A percentile compares a stretch with the other conserved stretches of the same genome.
These are phyloP conservation scores for Rhypophila decipiens DNA, from an alignment of 495 filamentous ascomycete species.

Conservation along the genomic window DNA sequence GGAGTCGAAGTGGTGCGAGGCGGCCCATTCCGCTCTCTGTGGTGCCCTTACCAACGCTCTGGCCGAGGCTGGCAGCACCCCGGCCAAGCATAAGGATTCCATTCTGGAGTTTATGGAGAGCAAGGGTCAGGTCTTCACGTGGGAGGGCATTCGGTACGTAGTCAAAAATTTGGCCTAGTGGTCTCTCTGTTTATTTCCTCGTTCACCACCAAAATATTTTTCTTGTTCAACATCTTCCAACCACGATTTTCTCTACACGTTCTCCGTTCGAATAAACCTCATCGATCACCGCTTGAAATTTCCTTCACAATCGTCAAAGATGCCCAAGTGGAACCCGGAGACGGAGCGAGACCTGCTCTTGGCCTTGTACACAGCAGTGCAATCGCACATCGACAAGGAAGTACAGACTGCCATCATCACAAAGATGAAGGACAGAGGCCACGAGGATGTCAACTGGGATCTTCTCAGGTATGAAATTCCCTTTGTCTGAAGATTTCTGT, in stretches of 20 bases:
- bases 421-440: constrained; percentile 3
- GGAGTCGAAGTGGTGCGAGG: constrained; percentile 20
- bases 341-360: constrained; percentile 5
- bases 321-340: constrained; percentile 14
- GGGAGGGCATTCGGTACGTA: constrained; percentile 32
- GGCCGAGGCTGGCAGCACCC: background rate
- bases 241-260: constrained; percentile 3
- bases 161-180: background rate
- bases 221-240: background rate
- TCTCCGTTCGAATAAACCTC: too few relatives aligned
- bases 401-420: background rate
- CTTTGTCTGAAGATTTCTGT: too few relatives aligned
- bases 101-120: constrained; percentile 20
- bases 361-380: constrained; percentile 1
- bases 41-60: constrained; percentile 16
- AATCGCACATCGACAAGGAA: background rate
- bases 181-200: background rate
- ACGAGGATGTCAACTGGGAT: constrained; percentile 12
- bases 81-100: constrained; percentile 13
- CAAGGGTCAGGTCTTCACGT: constrained; percentile 18
- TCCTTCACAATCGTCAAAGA: background rate
- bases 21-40: constrained; percentile 20
- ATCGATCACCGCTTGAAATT: background rate
- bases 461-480: constrained; percentile 10
- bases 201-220: background rate